Evolutionary conservation across 2,329 filamentous ascomycete genomes (phyloP), one percentile per base, ranked within the genome.

Genomic region (Ophiostoma himal-ulmi): DNA sequence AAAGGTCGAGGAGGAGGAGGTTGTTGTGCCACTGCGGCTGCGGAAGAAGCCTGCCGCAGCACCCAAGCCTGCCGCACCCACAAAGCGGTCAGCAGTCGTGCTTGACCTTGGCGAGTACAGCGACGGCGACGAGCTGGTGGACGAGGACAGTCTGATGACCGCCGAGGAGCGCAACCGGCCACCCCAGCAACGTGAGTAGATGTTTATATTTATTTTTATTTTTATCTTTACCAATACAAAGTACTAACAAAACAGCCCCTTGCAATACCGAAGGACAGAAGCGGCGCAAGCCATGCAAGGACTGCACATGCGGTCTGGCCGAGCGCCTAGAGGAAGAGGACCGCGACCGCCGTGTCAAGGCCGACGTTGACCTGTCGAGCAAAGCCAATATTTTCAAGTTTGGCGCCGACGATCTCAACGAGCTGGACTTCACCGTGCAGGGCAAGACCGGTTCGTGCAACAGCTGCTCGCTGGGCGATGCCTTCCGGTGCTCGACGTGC

Each of bases 401-500:
- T 68, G 87, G 85, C 68, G 83, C 88, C 0, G 89, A 92, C 76
- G 95, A 99, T 78, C 82, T 99, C 67, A 89, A 87, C 68, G 94
- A 98, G 80, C 85, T 98, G 10, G 95, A 99, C 80, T 98, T 99
- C 78, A 99, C 95, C 0, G 92, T 98, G n/a, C 86, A 96, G 80
- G 95, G 95, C 75, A 98, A 97, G 83, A 92, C 94, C 6, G 94
- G 95, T 70, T 96, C 92, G 22, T 99, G 95, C 79, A 74, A 74
- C 37, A 97, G 94, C 81, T 98, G 95, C 80, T 91, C 93, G 37
- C 84, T 99, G 20, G 95, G 95, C 68, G 94, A 98, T 79, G 94
- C 95, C 3, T 93, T 93, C 82, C 84, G 90, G 57, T 92, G 90
- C 78, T 88, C 88, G 68, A 88, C 83, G 36, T 87, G 85, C 76